Evolutionary conservation across 345 rosid species (phyloP).

Genomic region (Combretum micranthum): DNA sequence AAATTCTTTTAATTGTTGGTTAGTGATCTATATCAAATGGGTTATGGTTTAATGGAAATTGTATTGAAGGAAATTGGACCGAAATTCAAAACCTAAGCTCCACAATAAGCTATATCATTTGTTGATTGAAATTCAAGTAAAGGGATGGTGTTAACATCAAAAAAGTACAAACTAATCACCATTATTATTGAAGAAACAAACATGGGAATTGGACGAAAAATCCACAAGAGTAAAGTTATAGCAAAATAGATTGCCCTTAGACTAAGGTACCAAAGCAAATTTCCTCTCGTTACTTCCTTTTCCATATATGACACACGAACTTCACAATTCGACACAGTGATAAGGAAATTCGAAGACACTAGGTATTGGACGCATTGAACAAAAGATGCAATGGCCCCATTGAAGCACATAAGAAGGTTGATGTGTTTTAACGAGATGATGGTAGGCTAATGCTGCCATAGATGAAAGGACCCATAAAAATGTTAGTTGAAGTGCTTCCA

Average conservation of each 20-base stretch:
- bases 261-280: conserved; percentile 77
- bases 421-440: conserved; percentile 59
- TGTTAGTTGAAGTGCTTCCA: conserved; percentile 9
- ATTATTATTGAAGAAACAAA: conserved; percentile 43
- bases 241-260: conserved; percentile 72
- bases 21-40: too few species aligned
- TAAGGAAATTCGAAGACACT: conserved; percentile 57
- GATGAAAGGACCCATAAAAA: conserved; percentile 18
- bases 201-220: conserved; percentile 83
- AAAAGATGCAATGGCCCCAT: conserved; percentile 62
- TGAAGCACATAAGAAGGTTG: conserved; percentile 50
- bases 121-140: conserved; percentile 14
- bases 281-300: conserved; percentile 47
- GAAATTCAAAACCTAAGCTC: too few species aligned
- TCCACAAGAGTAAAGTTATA: conserved; percentile 57
- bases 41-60: too few species aligned
- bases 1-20: too few species aligned
- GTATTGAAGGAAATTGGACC: too few species aligned
- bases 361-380: conserved; percentile 53
- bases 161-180: conserved; percentile 34
- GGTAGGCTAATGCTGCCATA: conserved; percentile 57
- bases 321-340: conserved; percentile 39
- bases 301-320: conserved; percentile 26
- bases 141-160: conserved; percentile 16
- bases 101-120: background rate